Base-by-base conservation (phyloP, 2,329 filamentous ascomycete genomes). In the Dactylellina drechsleri region DNA sequence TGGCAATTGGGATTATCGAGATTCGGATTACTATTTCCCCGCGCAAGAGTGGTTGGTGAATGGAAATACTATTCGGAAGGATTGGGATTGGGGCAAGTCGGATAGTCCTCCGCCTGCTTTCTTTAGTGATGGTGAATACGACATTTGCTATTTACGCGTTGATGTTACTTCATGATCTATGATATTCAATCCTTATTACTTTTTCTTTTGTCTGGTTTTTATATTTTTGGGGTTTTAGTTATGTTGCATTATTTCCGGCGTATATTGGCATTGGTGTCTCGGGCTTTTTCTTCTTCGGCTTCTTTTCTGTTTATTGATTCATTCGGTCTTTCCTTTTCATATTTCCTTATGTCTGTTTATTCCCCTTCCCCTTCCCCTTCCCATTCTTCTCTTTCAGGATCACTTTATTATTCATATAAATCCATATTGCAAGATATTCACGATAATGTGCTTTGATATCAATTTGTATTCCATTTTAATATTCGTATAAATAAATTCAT, bases 71-170 rank as follows among this genome's bases (percentile, higher is more conserved):
- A 56, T 75, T 45, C 57, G 71, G 23, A 75, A 75, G 23, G 71
- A 68, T 31, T 75, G 71, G 71, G 36, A 60, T 41, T 75, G 71
- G 71, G 71, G 71, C 1, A 61, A 66, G 23, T 58, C 64, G 18
- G 71, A 75, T 65, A 75, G 71, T n/a, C 71, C 71, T 16, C 71
- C 71, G 45, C 71, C 71, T n/a, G 71, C 71, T 16, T 75, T 75
- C n/a, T 59, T 59, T 13, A 49, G 36, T 43, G 71, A 75, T 50
- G 71, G 71, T n/a, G 57, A 65, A n/a, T 65, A 75, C 28, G 71
- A 75, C 20, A 53, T 75, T 40, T 75, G 71, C 41, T 75, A 75
- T 64, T 54, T 75, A 45, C 59, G 71, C 18, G 71, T 75, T 41
- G 71, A 75, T 59, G 64, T 13, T 45, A 68, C 64, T 54, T 75